Conservation (phyloP, 2,329 filamentous ascomycete genomes). For the Ophiocordyceps australis region DNA sequence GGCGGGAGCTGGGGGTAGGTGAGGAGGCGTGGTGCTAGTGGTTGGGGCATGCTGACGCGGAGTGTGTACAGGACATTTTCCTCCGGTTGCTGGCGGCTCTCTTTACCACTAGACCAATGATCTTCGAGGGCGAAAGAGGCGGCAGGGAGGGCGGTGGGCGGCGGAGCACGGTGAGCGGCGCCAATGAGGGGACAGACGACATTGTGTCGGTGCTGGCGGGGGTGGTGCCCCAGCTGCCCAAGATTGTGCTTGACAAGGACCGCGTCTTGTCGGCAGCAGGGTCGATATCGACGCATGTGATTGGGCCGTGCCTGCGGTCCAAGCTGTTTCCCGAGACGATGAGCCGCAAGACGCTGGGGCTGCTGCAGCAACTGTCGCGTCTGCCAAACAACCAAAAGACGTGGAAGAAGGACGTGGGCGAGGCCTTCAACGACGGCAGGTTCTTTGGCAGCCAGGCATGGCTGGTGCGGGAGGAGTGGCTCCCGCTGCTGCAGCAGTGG, state of each 20-base stretch:
- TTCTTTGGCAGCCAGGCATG: constrained; percentile 59
- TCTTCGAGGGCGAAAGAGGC: constrained; percentile 29
- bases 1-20: constrained; percentile 70
- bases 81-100: constrained; percentile 77
- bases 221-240: constrained; percentile 64
- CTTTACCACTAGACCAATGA: constrained; percentile 74
- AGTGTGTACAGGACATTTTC: constrained; percentile 55
- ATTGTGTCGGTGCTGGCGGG: constrained; percentile 62
- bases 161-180: constrained; percentile 14
- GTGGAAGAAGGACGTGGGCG: constrained; percentile 84
- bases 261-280: constrained; percentile 61
- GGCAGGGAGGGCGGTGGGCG: constrained; percentile 16
- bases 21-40: not conserved
- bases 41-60: constrained; percentile 8
- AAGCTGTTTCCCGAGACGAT: constrained; percentile 79
- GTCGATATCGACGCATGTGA: constrained; percentile 67
- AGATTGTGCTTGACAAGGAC: constrained; percentile 73
- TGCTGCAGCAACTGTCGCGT: constrained; percentile 62
- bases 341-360: constrained; percentile 47
- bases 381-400: constrained; percentile 67
- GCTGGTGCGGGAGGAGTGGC: constrained; percentile 58
- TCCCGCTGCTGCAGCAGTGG: constrained; percentile 73
- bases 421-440: constrained; percentile 77
- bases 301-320: constrained; percentile 65
- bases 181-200: constrained; percentile 44